Evolutionary conservation across 2,329 filamentous ascomycete genomes (phyloP), one percentile per base, ranked within the genome.

Genomic region (Aspergillus pseudoviridinutans): DNA sequence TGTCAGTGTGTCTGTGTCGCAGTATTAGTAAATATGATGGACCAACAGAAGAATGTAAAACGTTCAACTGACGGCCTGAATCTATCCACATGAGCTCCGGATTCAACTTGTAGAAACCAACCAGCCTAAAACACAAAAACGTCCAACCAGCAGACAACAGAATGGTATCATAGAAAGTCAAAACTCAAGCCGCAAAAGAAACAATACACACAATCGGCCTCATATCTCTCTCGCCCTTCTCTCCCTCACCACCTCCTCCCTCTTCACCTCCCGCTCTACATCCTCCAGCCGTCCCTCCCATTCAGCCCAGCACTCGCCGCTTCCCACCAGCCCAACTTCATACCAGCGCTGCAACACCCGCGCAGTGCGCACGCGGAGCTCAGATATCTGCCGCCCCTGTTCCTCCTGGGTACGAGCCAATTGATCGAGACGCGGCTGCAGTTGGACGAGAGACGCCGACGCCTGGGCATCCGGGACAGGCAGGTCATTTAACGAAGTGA

Each of bases 341-440:
- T 93, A 92, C 88, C 91, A 95, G 38, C 79, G 74, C 62, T 87
- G 82, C 58, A 91, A 74, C 25, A 83, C 76, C 61, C 72, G 71
- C 27, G 77, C 78, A 54, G 76, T 78, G 12, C 76, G 71, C 9
- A 73, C 66, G 35, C 77, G 68, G 53, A 81, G 58, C 53, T 76
- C 75, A 6, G 73, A 73, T 12, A 80, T 69, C 35, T 74, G 68
- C 12, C 57, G 61, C 17, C 73, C 72, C 61, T 80, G 74, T 22
- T 70, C 65, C 4, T 71, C 67, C 66, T 80, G 78, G 38, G 62
- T 66, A 28, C 63, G 56, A 49, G 70, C 63, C 12, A 78, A 54
- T 35, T 66, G 66, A 54, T 77, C 71, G 8, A 81, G 59, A 12
- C 74, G 70, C n/a, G 78, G 76, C 53, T 74, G 71, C 20, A 80